A percentile compares a stretch with the other conserved stretches of the same genome.
phyloP scores from a whole-genome alignment of 1,284 basidiomycete genomes.

The Sanghuangporus baumii region DNA sequence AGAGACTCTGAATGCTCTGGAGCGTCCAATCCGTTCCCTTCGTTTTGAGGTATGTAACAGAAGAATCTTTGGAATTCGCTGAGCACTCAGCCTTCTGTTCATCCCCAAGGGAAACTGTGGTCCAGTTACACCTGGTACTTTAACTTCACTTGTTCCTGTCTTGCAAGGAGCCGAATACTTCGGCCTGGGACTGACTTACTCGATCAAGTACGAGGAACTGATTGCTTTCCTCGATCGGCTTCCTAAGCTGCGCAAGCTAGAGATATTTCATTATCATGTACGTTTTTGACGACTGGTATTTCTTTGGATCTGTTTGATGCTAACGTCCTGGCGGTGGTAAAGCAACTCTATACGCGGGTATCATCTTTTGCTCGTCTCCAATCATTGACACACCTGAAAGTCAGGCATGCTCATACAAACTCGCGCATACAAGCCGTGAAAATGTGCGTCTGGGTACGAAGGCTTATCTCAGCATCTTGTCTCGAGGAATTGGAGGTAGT shows the following conservation, averaged over 20 bases:
- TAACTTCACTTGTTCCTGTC: slow-evolving; percentile 3
- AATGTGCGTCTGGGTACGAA: slow-evolving; percentile 10
- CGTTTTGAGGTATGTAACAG: slow-evolving; percentile 1
- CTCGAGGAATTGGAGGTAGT: slow-evolving; percentile 5
- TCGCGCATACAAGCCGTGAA: background rate
- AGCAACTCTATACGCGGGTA: background rate
- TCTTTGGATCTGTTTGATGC: background rate
- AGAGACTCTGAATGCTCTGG: background rate
- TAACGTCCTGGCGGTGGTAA: background rate
- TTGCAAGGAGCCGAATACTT: background rate
- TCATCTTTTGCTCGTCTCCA: background rate
- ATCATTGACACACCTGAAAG: background rate
- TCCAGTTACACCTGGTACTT: slow-evolving; percentile 9
- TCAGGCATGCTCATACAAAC: background rate
- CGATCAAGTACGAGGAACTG: slow-evolving; percentile 13
- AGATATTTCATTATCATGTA: slow-evolving; percentile 10
- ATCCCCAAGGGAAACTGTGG: slow-evolving; percentile 6
- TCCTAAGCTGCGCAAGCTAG: background rate
- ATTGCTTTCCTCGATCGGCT: slow-evolving; percentile 4
- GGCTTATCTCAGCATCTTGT: background rate
- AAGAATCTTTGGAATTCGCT: background rate
- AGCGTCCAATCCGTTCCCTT: background rate
- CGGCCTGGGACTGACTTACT: slow-evolving; percentile 9
- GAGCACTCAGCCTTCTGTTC: background rate
- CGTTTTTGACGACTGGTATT: background rate